Evolutionary conservation across 2,329 filamentous ascomycete species (phyloP), one percentile per base, ranked within the genome.

Genomic region (Aspergillus neotritici): DNA sequence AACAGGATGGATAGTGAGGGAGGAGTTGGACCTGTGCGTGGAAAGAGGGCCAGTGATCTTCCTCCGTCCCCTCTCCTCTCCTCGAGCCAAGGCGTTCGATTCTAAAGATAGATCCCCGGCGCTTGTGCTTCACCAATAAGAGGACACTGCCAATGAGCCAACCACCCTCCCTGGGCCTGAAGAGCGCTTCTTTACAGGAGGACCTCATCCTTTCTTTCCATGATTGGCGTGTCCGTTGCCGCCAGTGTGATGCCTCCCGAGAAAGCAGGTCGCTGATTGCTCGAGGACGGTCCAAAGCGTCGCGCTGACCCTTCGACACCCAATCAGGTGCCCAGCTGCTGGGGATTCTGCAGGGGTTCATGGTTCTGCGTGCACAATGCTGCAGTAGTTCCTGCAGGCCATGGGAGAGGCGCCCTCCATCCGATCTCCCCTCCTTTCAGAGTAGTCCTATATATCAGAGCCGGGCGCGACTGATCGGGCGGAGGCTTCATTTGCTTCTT

Each of bases 351-450:
- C 42, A 45, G 47, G 47, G 38, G 42, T 41, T 41, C 41, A 49
- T 39, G 48, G 32, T 44, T 44, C 41, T 42, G 40, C 40, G 57
- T 64, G 60, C 59, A 43, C 55, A 53, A 51, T 53, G 41, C 11
- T 64, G 62, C 61, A 64, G 54, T 62, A 63, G 61, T 51, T 55
- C 51, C 56, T 61, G 49, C 55, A 60, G 47, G 41, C 34, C 37
- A 44, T 42, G 36, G 46, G 17, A 43, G 41, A 44, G 28, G 45
- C 39, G 36, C 44, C 37, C 36, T 47, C 43, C 47, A 50, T 46
- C 45, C 43, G 50, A 53, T 48, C 46, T 50, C 45, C 44, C 39
- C 44, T 44, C 42, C 31, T 32, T 37, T 31, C 36, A 14, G 34
- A 29, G 34, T 28, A 40, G 42, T 43, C 47, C 48, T 63, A 63